Evolutionary conservation across 129 eudicot genomes (phyloP), one percentile per base, ranked within the genome.

Genomic region (Escallonia herrerae): DNA sequence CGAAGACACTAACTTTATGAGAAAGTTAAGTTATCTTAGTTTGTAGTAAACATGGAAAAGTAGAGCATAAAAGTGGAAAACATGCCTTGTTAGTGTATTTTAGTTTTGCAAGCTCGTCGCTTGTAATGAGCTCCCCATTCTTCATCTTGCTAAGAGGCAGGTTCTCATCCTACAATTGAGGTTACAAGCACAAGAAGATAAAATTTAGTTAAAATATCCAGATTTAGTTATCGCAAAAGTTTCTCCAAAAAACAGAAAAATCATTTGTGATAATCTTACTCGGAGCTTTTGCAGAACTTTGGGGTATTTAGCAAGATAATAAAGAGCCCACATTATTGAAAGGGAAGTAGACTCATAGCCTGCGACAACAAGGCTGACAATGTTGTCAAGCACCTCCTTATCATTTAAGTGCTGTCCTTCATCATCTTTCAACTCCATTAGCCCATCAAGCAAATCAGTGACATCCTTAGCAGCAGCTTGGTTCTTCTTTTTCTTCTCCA

Each of bases 231-330:
- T 22, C 33, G 33, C 33, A 4, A 51, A 7, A 3, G 15, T 5
- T 40, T 7, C 22, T 4, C 33, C 8, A 37, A 49, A 49, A 41
- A 33, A 64, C 5, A 39, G 8, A 0, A 50, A 59, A 15, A 55
- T 8, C 46, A 55, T 52, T 13, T 5, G 6, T 41, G 0, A 40
- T 2, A 45, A n/a, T 4, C 55, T 5, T 79, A 83, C 88, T 79
- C 77, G 81, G 45, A 83, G 88, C 42, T 69, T 79, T 8, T 76
- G 65, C 51, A 83, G 84, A 72, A 79, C 84, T 15, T 51, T 10
- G 7, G 84, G 88, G 11, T 69, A 72, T 63, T 75, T 79, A 48
- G 88, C 79, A 33, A 83, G 82, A 60, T 67, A 69, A 65, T 79
- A 83, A 12, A 83, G 50, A 69, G 80, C 75, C 84, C 79, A 83